Conservation (phyloP, 106 monocot species). For the Platanthera zijinensis region DNA sequence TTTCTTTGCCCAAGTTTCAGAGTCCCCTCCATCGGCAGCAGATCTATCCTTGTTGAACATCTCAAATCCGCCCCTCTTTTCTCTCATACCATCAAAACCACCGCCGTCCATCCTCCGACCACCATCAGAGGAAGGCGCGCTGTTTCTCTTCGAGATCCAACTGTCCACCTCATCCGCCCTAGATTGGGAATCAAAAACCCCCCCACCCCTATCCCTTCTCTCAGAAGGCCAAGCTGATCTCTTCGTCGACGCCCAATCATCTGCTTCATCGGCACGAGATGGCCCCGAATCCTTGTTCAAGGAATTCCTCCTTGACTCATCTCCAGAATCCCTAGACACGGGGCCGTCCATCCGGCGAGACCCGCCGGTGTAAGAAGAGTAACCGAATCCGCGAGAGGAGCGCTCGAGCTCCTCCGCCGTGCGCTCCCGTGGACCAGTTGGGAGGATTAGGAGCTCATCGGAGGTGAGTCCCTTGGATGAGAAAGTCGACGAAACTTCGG, state of each 20-base stretch:
- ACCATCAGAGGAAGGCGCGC: constrained; percentile 10
- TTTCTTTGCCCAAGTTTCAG: constrained; percentile 48
- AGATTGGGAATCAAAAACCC: constrained; percentile 47
- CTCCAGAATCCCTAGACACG: constrained; percentile 34
- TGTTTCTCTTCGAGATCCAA: constrained; percentile 63
- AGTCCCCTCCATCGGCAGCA: constrained; percentile 22
- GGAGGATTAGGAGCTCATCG: constrained; percentile 47
- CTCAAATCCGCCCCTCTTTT: constrained; percentile 47
- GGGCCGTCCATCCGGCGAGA: constrained; percentile 4
- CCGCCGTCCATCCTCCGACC: constrained; percentile 18
- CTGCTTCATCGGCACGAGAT: constrained; percentile 76
- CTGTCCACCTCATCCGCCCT: constrained; percentile 66
- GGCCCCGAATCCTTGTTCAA: constrained; percentile 39
- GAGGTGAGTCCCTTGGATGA: constrained; percentile 24
- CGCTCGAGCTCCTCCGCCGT: constrained; percentile 76
- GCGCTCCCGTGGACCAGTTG: constrained; percentile 85
- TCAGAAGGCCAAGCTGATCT: constrained; percentile 17
- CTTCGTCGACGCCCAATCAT: constrained; percentile 80
- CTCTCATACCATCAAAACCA: constrained; percentile 34
- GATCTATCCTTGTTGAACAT: constrained; percentile 27
- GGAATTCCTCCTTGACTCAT: constrained; percentile 23
- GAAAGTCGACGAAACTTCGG: neutral
- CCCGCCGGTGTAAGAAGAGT: constrained; percentile 28
- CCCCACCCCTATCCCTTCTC: constrained; percentile 36
- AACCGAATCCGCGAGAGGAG: constrained; percentile 41